Base-by-base conservation (phyloP, 768 basidiomycete genomes). In the Leucocoprinus sp. region DNA sequence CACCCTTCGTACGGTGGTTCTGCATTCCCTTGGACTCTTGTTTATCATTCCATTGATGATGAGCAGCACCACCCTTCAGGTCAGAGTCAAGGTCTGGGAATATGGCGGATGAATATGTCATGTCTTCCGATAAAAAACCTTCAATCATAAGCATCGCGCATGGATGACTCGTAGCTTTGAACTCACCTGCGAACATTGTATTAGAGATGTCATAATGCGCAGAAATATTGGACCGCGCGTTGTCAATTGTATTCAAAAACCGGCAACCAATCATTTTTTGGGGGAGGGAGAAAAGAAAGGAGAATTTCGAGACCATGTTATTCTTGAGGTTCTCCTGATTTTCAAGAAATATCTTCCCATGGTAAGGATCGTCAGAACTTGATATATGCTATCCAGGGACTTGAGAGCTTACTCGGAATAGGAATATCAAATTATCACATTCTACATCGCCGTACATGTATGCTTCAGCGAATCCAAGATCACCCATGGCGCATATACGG, bases 141-240 rank as follows among this genome's bases (percentile, higher is more conserved):
- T 28, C 37, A 42, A 23, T 18, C 35, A 2, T 27, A 35, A 14
- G 29, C 37, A 45, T n/a, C n/a, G n/a, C n/a, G n/a, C n/a, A n/a
- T n/a, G n/a, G n/a, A n/a, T n/a, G n/a, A n/a, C n/a, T n/a, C n/a
- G n/a, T n/a, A n/a, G n/a, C n/a, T n/a, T n/a, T 7, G 49, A 22
- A 53, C 57, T 14, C 38, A 75, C 77, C 77, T 46, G 70, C 67
- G 56, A 85, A 85, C 82, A 85, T 84, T 6, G 71, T 73, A 57
- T 89, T 87, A 4, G 80, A 81, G 40, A 86, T 80, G 56, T 89
- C 85, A 58, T 88, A 86, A 59, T 86, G 84, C 3, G 83, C 81
- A 27, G 77, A 78, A 50, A 85, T 82, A 55, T 86, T 86, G 12
- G 71, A 75, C 5, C 76, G 67, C 7, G 79, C 74, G 56, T 82